Base-by-base conservation (phyloP, 2,329 filamentous ascomycete species). In the Aureobasidium lini region DNA sequence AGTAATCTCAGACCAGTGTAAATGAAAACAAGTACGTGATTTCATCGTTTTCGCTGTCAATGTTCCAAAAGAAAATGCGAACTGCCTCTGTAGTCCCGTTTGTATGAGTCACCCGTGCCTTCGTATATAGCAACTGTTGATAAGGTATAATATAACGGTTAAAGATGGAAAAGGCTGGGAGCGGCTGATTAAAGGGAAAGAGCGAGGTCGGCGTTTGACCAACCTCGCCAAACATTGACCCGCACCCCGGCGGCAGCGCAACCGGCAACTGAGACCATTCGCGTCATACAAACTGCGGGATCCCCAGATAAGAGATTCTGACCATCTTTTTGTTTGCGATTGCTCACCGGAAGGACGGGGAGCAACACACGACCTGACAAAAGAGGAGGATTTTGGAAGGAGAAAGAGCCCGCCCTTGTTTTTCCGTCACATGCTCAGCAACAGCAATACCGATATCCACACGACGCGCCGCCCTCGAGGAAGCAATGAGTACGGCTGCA, bases 401-500 rank as follows among this genome's bases (percentile, higher is more conserved):
- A 40, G 13, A 52, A 29, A 18, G n/a, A 32, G 16, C 15, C 37
- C 36, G 9, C 11, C 28, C 16, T 10, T 13, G 6, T 16, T n/a
- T 32, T 11, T 15, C 37, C 28, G n/a, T 42, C 50, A 54, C 50
- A 54, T 54, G 50, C 50, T 43, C 36, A 42, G 23, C 37, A 15
- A 18, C 49, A 53, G 15, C 9, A 16, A 32, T 29, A 7, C 13
- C 50, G 4, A 2, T 18, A 18, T 32, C 5, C 23, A 13, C 15
- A 43, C 50, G 11, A 54, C 37, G 39, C 50, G 50, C 28, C 50
- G 50, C 10, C 62, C 63, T 29, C 59, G 65, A 13, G 65, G 64
- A 37, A 62, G 62, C 34, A 66, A 66, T 62, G 65, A 66, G 59
- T 67, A 65, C 62, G 65, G 65, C 56, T 67, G 65, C 63, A 56